These are phyloP conservation scores for Acer saccharum DNA, from an alignment of 345 rosid species.

Conservation along the genomic window DNA sequence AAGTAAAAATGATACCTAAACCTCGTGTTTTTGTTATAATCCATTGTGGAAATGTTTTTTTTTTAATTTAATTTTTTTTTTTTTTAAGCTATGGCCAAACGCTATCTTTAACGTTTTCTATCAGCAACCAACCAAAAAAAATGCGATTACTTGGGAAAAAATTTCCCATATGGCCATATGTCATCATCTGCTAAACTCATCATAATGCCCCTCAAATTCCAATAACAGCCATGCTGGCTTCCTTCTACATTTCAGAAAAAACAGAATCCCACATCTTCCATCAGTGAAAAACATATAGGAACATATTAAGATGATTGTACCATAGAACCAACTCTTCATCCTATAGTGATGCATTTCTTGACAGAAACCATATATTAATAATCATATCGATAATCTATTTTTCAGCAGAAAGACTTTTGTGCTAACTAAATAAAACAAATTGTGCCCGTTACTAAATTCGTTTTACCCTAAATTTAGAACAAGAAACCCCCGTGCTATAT, in stretches of 20 bases:
- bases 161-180: no score
- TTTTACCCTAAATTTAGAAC: neutral
- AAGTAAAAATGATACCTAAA: neutral
- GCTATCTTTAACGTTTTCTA: neutral
- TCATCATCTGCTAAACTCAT: no score
- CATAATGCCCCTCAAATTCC: no score
- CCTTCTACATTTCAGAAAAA: neutral
- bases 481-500: neutral
- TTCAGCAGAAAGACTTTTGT: no score
- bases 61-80: no score
- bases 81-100: neutral
- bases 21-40: neutral
- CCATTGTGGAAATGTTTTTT: neutral
- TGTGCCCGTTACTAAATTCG: neutral
- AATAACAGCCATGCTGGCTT: neutral
- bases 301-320: neutral
- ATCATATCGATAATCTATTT: no score
- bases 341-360: neutral
- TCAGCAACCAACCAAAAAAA: neutral
- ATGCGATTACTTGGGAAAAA: no score
- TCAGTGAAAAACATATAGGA: neutral
- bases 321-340: neutral
- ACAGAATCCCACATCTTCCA: neutral
- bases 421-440: neutral
- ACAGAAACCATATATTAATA: neutral